A percentile compares a stretch with the other conserved stretches of the same genome.
These are phyloP conservation scores for Cyberlindnera nakhonratchasimensis DNA, from an alignment of 805 yeast species.

Conservation along the genomic window DNA sequence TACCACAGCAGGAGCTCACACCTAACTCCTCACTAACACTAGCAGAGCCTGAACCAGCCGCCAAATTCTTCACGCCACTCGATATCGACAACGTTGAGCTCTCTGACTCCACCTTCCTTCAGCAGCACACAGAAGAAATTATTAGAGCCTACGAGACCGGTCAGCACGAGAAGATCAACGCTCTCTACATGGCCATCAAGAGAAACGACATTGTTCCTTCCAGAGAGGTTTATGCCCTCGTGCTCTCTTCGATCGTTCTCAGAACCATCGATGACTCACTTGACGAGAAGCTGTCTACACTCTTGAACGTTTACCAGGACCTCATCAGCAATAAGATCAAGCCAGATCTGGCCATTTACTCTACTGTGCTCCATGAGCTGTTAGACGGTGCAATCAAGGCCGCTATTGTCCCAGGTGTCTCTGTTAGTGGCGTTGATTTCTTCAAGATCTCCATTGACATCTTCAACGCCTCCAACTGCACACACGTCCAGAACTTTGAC, in stretches of 20 bases:
- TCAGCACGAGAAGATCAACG: conserved; percentile 35
- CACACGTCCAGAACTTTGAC: conserved; percentile 43
- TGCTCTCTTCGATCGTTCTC: conserved; percentile 49
- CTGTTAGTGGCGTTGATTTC: conserved; percentile 42
- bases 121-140: conserved; percentile 32
- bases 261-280: conserved; percentile 50
- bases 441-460: conserved; percentile 49
- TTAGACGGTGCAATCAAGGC: conserved; percentile 47
- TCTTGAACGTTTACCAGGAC: conserved; percentile 68
- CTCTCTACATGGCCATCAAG: conserved; percentile 38
- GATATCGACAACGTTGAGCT: conserved; percentile 21
- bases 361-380: conserved; percentile 47
- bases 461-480: conserved; percentile 36
- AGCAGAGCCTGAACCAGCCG: conserved; percentile 2
- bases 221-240: conserved; percentile 48
- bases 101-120: conserved; percentile 29
- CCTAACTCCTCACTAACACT: conserved; percentile 4
- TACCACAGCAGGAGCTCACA: conserved; percentile 1
- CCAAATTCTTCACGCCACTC: conserved; percentile 19
- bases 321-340: conserved; percentile 49
- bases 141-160: conserved; percentile 24
- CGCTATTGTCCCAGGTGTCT: conserved; percentile 32
- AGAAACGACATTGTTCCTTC: conserved; percentile 47
- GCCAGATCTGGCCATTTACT: conserved; percentile 55
- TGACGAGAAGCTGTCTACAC: conserved; percentile 58